These are phyloP conservation scores for Fragaria vesca DNA, from an alignment of 306 rosid species.

Conservation along the genomic window DNA sequence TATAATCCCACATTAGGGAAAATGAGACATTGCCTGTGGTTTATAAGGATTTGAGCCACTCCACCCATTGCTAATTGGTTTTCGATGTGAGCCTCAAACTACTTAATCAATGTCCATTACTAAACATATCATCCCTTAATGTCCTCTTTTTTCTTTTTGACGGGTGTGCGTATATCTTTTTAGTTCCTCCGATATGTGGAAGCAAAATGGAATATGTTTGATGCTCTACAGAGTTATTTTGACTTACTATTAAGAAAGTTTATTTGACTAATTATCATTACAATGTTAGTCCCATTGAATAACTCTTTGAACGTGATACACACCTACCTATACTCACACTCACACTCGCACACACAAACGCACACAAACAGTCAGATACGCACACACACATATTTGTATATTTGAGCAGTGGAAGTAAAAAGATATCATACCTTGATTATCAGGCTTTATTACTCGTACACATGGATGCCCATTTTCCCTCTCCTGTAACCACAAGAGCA, in stretches of 20 bases:
- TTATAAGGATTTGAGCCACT: no score
- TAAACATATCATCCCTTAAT: background rate
- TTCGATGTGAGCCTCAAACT: no score
- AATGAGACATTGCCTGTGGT: no score
- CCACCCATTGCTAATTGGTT: no score
- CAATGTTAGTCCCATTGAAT: background rate
- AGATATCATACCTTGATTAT: constrained; percentile 42
- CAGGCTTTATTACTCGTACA: constrained; percentile 51
- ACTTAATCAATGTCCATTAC: background rate
- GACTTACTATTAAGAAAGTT: background rate
- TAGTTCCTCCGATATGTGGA: background rate
- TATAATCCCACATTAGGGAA: no score
- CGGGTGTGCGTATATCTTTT: background rate
- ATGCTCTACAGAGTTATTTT: background rate
- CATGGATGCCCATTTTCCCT: constrained; percentile 33
- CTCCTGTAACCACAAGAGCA: constrained; percentile 45
- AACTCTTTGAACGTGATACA: background rate
- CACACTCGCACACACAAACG: background rate
- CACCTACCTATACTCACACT: background rate
- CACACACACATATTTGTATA: background rate
- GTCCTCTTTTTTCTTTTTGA: background rate
- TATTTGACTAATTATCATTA: background rate
- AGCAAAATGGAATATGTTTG: background rate
- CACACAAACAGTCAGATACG: background rate
- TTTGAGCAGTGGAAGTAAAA: background rate